Percentiles rank a stretch among this genome's conserved stretches.
These are phyloP conservation scores for Didymosphaeria variabile DNA, from an alignment of 2,329 filamentous ascomycete species.

Conservation along the genomic window DNA sequence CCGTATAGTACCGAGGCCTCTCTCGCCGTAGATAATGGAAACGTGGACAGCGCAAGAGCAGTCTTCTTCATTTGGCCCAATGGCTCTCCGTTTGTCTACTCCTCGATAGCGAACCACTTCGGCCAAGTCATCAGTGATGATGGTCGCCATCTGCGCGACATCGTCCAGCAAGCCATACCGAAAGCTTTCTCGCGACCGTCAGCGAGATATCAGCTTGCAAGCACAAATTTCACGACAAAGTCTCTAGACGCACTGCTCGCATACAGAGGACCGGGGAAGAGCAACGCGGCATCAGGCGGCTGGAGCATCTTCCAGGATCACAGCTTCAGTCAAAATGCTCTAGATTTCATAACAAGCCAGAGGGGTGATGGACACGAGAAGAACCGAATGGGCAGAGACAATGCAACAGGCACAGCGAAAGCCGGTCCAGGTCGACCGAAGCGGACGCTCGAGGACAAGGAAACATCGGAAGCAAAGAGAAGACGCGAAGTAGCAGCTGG, in stretches of 20 bases:
- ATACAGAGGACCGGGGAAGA: conserved; percentile 73
- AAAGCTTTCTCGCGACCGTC: conserved; percentile 81
- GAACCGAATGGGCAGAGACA: conserved; percentile 24
- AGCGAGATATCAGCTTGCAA: conserved; percentile 73
- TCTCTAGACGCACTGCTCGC: conserved; percentile 76
- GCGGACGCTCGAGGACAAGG: conserved; percentile 34
- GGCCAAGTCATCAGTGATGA: conserved; percentile 47
- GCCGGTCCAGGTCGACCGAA: conserved; percentile 39
- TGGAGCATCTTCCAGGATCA: conserved; percentile 82
- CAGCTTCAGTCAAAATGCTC: conserved; percentile 58
- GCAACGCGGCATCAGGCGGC: conserved; percentile 76
- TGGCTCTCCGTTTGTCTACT: conserved; percentile 78
- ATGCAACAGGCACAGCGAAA: conserved; percentile 26
- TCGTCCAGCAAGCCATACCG: conserved; percentile 81
- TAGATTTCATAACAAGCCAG: conserved; percentile 55
- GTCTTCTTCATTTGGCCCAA: conserved; percentile 86
- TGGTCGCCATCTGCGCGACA: conserved; percentile 68
- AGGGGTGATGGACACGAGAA: conserved; percentile 29
- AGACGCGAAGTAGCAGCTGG: conserved; percentile 69
- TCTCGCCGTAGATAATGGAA: conserved; percentile 40
- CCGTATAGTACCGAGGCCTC: conserved; percentile 71
- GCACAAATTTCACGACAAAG: conserved; percentile 74
- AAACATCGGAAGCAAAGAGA: conserved; percentile 60
- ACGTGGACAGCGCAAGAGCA: conserved; percentile 70
- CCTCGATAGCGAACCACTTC: conserved; percentile 58